A percentile compares a stretch with the other conserved stretches of the same genome.
Conservation (phyloP, 129 eudicot species). For the Flaveria sonorensis region DNA sequence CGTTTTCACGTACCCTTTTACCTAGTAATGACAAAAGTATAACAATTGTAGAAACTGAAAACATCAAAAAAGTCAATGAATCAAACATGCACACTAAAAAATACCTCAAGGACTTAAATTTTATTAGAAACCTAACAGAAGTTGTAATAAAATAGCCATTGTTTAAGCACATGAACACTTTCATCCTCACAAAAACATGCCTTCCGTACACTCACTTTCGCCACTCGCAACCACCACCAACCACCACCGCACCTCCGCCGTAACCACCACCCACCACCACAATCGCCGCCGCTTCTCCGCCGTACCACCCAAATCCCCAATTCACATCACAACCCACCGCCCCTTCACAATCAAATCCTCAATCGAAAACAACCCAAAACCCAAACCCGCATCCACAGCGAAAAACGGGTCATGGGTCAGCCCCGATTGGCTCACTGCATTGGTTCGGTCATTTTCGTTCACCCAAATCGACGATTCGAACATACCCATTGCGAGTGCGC, state of each 20-base stretch:
- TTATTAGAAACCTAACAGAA: neutral
- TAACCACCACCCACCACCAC: slow-evolving; percentile 30
- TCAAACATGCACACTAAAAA: neutral
- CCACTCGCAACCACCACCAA: slow-evolving; percentile 15
- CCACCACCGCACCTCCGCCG: slow-evolving; percentile 21
- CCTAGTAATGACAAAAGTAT: neutral
- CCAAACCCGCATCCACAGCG: slow-evolving; percentile 30
- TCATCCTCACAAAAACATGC: slow-evolving; percentile 34
- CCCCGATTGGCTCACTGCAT: slow-evolving; percentile 87
- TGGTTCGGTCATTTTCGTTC: slow-evolving; percentile 51
- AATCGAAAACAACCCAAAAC: slow-evolving; percentile 34
- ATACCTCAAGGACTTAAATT: neutral
- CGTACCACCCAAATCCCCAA: slow-evolving; percentile 1
- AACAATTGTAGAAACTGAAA: neutral
- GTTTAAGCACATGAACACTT: neutral
- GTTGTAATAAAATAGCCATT: too few relatives aligned
- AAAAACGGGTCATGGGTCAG: slow-evolving; percentile 85
- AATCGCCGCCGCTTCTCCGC: slow-evolving; percentile 36
- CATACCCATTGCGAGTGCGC: slow-evolving; percentile 77
- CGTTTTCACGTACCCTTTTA: too few relatives aligned
- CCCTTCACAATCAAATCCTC: slow-evolving; percentile 59
- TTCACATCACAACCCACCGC: slow-evolving; percentile 19
- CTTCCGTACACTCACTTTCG: slow-evolving; percentile 23
- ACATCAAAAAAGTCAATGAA: neutral
- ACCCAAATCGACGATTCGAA: slow-evolving; percentile 58